Base-by-base conservation (phyloP, 1,284 basidiomycete genomes). In the Stygiomarasmius scandens region DNA sequence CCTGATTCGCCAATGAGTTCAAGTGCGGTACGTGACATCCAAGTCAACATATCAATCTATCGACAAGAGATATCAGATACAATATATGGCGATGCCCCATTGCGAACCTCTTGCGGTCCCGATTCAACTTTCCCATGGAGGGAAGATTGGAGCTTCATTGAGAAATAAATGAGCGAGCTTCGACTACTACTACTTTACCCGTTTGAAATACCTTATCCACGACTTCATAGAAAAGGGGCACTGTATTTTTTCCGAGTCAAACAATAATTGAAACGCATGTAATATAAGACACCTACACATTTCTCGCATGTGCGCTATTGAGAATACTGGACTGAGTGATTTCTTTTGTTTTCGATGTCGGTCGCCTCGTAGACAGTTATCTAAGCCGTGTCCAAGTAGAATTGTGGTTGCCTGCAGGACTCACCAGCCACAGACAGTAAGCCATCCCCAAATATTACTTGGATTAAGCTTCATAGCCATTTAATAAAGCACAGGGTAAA, bases 1-100 rank as follows among this genome's bases (percentile, higher is more conserved):
- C 65, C 64, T 8, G 56, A 60, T 58, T 65, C 65, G 19, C 63
- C 65, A 27, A 66, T 59, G 11, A 65, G 49, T 46, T 68, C 65
- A 10, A 68, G 58, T 2, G 67, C 62, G 10, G 62, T 54, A 12
- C 63, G 63, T 19, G 45, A 49, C 48, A 65, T 61, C 65, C 66
- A 68, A 1, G 57, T 34, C 10, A 67, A 34, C 20, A 68, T 55
- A 36, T 67, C 64, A 34, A 67, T 49, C 54, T 64, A 19, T 38
- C 25, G 38, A 29, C n/a, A 22, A 32, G 10, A 19, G 25, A 38
- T 12, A 19, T 14, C 3, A 8, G 19, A 48, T 23, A 25, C 3
- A 22, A 48, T 8, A 23, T 22, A 12, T 22, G 32, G 8, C 32
- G 8, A 14, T 8, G 14, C 14, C 16, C 14, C 16, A 41, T 41